Evolutionary conservation across 148 eudicot genomes (phyloP).

Genomic region (Vaccinium macrocarpon): DNA sequence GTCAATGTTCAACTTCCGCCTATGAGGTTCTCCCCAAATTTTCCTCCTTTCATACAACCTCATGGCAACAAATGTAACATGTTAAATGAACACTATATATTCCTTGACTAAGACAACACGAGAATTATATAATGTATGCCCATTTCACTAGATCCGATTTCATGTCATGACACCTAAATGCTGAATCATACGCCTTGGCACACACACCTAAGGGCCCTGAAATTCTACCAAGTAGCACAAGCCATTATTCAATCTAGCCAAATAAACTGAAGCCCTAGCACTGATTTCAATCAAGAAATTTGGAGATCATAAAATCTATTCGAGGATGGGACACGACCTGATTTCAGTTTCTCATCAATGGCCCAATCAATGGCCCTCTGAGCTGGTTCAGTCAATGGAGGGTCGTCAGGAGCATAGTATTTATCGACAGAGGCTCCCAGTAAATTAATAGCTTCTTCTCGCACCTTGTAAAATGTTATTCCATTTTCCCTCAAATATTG

Average conservation of each 20-base stretch:
- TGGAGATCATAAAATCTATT: not conserved
- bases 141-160: not conserved
- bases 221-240: not conserved
- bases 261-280: not conserved
- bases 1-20: not conserved
- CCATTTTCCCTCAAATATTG: slow-evolving; percentile 77
- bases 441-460: slow-evolving; percentile 70
- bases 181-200: not conserved
- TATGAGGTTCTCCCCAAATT: not conserved
- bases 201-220: not conserved
- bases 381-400: slow-evolving; percentile 83
- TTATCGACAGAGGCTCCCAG: slow-evolving; percentile 74
- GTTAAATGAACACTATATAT: not conserved
- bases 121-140: not conserved
- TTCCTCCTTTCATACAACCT: not conserved
- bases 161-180: not conserved
- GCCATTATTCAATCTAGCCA: not conserved
- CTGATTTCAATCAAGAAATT: not conserved
- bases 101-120: not conserved
- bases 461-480: slow-evolving; percentile 64
- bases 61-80: not conserved
- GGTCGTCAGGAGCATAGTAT: slow-evolving; percentile 68
- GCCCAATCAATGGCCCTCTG: slow-evolving; percentile 91
- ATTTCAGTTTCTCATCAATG: slow-evolving; percentile 64
- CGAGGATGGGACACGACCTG: slow-evolving; percentile 45